phyloP scores from a whole-genome alignment of 2,329 filamentous ascomycete genomes.

The Hysterium pulicare region DNA sequence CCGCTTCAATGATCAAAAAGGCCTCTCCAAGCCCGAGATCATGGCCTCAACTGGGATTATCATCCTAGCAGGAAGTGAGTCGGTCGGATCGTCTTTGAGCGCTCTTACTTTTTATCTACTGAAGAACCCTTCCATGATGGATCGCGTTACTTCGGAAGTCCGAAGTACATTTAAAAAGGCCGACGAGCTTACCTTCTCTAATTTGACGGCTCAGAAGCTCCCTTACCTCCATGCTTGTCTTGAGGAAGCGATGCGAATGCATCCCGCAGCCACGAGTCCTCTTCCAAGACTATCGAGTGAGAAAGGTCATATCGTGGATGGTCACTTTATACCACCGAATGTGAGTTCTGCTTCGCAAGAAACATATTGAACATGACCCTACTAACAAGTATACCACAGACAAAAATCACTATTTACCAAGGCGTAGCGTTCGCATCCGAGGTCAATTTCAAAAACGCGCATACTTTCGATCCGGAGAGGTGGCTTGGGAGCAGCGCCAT shows the following conservation, averaged over 20 bases:
- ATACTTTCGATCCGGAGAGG: constrained; percentile 27
- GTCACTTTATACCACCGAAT: constrained; percentile 12
- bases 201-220: constrained; percentile 1
- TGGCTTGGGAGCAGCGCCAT: constrained; percentile 25
- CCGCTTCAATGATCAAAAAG: not conserved
- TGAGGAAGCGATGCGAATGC: constrained; percentile 15
- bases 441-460: not conserved
- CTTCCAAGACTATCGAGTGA: constrained; percentile 7
- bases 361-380: too few relatives aligned
- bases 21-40: not conserved
- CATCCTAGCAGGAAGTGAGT: constrained; percentile 21
- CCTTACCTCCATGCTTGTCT: constrained; percentile 9
- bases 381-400: too few relatives aligned
- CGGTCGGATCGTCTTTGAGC: constrained; percentile 17
- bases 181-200: constrained; percentile 15
- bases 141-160: constrained; percentile 12
- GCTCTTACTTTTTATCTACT: constrained; percentile 14
- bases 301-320: constrained; percentile 11
- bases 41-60: not conserved
- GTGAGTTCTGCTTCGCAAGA: constrained; percentile 11
- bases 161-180: constrained; percentile 10
- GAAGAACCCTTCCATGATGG: constrained; percentile 10
- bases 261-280: constrained; percentile 10
- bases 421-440: not conserved
- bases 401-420: not conserved